Conservation (phyloP, 257 asterid species). For the Cynanchum wilfordii region DNA sequence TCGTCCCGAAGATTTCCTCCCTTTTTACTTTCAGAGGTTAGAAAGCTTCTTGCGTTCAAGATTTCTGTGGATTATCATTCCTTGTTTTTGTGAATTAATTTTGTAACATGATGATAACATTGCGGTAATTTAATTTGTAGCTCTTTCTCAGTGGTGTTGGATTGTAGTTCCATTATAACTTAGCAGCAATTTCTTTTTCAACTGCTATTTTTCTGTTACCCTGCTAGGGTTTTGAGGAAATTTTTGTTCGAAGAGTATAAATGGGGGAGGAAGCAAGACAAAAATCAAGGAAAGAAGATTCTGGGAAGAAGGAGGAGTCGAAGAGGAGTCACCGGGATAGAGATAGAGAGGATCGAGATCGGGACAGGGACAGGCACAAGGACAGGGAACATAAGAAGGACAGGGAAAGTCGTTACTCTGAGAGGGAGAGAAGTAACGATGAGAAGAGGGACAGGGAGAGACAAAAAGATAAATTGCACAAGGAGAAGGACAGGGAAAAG, state of each 20-base stretch:
- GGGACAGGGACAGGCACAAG: constrained; percentile 14
- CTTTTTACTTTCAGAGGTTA: neutral
- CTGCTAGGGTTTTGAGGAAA: neutral
- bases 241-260: neutral
- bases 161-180: too few species aligned
- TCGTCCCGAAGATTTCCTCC: neutral
- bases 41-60: neutral
- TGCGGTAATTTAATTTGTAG: neutral
- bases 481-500: constrained; percentile 10
- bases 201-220: neutral
- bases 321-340: constrained; percentile 23
- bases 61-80: neutral
- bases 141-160: neutral
- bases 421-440: constrained; percentile 19
- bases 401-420: constrained; percentile 17
- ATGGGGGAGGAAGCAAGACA: constrained; percentile 21
- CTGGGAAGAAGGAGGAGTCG: constrained; percentile 10
- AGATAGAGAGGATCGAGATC: constrained; percentile 22
- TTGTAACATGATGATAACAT: neutral
- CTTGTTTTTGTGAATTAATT: neutral
- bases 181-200: neutral
- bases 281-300: constrained; percentile 15
- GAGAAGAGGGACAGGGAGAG: constrained; percentile 15
- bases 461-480: neutral
- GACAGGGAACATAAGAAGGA: constrained; percentile 9